A percentile compares a stretch with the other conserved stretches of the same genome.
Evolutionary conservation across 139 green algal species (phyloP).

Genomic region (Chlorella sp.): DNA sequence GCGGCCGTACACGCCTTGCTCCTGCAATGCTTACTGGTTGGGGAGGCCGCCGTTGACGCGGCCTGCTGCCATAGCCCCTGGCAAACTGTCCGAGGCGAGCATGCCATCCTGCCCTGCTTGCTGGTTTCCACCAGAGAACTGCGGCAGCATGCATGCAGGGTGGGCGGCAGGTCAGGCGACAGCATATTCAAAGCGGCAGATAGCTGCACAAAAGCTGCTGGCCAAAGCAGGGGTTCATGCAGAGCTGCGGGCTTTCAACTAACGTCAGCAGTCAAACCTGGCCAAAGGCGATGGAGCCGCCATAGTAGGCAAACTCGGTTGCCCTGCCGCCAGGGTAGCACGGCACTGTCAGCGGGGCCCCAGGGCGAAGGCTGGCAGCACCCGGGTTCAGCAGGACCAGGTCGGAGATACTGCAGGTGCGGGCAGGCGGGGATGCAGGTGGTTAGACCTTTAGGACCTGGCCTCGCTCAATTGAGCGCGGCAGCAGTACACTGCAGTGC

Average conservation of each 20-base stretch:
- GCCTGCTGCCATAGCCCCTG: conserved; percentile 24
- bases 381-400: conserved; percentile 31
- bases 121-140: conserved; percentile 44
- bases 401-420: conserved; percentile 17
- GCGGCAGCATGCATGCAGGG: no score
- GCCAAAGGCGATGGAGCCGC: conserved; percentile 5
- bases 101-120: neutral
- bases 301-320: neutral
- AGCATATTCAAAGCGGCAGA: no score
- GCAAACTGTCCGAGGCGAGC: neutral
- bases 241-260: no score
- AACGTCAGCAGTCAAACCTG: neutral
- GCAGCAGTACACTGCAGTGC: no score
- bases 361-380: neutral
- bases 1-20: no score
- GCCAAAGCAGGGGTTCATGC: no score
- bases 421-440: no score
- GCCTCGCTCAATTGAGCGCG: no score
- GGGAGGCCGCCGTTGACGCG: conserved; percentile 14
- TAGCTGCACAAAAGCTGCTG: no score
- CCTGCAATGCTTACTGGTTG: conserved; percentile 12
- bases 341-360: conserved; percentile 19
- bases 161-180: no score
- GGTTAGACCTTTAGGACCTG: no score
- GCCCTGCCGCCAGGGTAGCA: conserved; percentile 19